phyloP scores from a whole-genome alignment of 1,284 basidiomycete genomes.

The Mycosarcoma mackinlayi region DNA sequence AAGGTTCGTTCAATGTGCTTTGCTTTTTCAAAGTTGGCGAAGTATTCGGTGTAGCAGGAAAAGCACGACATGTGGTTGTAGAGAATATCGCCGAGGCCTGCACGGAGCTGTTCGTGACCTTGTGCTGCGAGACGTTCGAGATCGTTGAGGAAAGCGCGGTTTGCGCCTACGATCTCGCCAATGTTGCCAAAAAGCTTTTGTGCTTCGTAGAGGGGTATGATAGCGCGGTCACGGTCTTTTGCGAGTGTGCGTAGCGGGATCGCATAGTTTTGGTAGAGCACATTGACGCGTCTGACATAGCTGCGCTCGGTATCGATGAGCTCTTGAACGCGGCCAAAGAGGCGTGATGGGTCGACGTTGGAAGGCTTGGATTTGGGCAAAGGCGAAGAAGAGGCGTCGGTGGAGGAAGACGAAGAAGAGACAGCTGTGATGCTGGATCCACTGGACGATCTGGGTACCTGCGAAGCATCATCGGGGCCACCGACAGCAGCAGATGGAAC shows the following conservation, averaged over 20 bases:
- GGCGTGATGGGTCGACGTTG: constrained; percentile 33
- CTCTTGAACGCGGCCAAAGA: constrained; percentile 55
- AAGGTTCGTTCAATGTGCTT: constrained; percentile 88
- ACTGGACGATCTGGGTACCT: constrained; percentile 47
- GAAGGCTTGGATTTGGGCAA: neutral
- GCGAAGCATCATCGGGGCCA: neutral
- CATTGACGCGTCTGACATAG: constrained; percentile 63
- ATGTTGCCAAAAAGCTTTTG: constrained; percentile 93
- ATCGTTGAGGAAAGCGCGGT: constrained; percentile 85
- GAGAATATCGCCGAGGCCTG: constrained; percentile 84
- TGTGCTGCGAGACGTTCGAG: constrained; percentile 74
- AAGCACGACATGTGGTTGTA: constrained; percentile 74
- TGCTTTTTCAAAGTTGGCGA: constrained; percentile 90
- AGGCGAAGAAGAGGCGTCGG: constrained; percentile 11
- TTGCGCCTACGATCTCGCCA: constrained; percentile 85
- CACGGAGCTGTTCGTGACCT: constrained; percentile 73
- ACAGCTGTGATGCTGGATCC: constrained; percentile 59
- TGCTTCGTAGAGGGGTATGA: constrained; percentile 88
- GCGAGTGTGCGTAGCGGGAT: constrained; percentile 88
- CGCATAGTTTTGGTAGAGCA: constrained; percentile 74
- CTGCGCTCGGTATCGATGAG: constrained; percentile 66
- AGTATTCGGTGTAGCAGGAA: constrained; percentile 89
- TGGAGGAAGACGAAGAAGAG: constrained; percentile 22
- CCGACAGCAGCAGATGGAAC: neutral
- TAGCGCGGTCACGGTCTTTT: constrained; percentile 82